Evolutionary conservation across 164 flowering plant species (phyloP), one percentile per base, ranked within the genome.

Genomic region (Vitis rotundifolia): DNA sequence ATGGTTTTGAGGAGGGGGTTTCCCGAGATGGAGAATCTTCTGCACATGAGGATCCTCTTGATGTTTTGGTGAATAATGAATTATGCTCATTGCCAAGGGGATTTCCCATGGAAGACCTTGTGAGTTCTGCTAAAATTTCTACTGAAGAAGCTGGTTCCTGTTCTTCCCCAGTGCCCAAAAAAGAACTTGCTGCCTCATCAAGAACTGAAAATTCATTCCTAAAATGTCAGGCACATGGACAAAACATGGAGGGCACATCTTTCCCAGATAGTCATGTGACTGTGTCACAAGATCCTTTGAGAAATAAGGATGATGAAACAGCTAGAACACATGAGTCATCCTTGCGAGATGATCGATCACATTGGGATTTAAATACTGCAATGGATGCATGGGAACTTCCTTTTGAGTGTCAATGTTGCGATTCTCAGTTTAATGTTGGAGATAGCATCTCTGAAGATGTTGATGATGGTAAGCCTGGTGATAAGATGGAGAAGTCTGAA

Each of bases 341-440:
- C 29, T 71, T 66, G 6, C 79, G 80, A 29, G 88, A 80, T 73
- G 82, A 72, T 53, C 72, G 88, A 63, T 75, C 71, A 26, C 80
- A 80, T 60, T 87, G 91, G 88, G 91, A 87, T 79, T 68, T 87
- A 59, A 87, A 87, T 51, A 71, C 77, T 61, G 73, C 65, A 47
- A 83, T 85, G 85, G 88, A 87, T 31, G 82, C 76, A 22, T 87
- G 87, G 91, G 84, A 64, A 18, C 29, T 61, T 58, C 85, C 86
- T 51, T 50, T 31, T 53, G 82, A 72, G 72, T 76, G 72, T 81
- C 15, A 69, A 31, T 8, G 44, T 75, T 66, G 28, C n/a, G 67
- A 31, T 58, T 13, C 69, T 49, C 53, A 72, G 44, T 53, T 44
- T 44, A 56, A 29, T 66, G 64, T 29, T 65, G 57, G 49, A 51